Conservation (phyloP, 2,329 filamentous ascomycete species). For the Penicillium sp. region DNA sequence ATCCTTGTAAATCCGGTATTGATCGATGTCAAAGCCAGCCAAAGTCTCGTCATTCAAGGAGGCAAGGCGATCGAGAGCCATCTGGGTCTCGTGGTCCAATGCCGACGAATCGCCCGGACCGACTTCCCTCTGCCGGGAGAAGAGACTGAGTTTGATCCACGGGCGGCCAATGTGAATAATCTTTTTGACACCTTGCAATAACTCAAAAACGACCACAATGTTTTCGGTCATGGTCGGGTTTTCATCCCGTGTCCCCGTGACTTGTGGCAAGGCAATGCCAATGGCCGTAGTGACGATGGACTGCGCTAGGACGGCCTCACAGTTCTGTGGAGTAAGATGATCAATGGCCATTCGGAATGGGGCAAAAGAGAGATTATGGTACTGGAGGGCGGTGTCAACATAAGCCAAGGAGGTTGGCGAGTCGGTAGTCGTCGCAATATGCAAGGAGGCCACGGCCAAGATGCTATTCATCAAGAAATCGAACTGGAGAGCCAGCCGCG, state of each 20-base stretch:
- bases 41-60: conserved; percentile 28
- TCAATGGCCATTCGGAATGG: conserved; percentile 34
- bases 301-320: conserved; percentile 36
- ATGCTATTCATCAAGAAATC: conserved; percentile 41
- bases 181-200: conserved; percentile 34
- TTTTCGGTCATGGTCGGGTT: conserved; percentile 33
- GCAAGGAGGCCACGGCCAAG: conserved; percentile 38
- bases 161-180: conserved; percentile 29
- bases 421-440: conserved; percentile 33
- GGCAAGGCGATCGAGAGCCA: conserved; percentile 26
- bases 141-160: conserved; percentile 49
- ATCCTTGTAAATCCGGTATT: conserved; percentile 29
- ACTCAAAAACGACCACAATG: conserved; percentile 32
- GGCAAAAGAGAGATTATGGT: conserved; percentile 32
- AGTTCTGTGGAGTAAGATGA: conserved; percentile 32
- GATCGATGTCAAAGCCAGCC: conserved; percentile 20
- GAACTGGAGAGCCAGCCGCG: conserved; percentile 37
- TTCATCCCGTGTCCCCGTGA: conserved; percentile 28
- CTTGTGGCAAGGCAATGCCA: conserved; percentile 32
- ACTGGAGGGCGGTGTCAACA: conserved; percentile 34
- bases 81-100: conserved; percentile 24
- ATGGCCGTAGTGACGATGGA: conserved; percentile 35
- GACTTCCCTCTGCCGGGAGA: conserved; percentile 42
- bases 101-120: conserved; percentile 37
- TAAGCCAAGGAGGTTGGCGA: conserved; percentile 30